Conservation (phyloP, 1,284 basidiomycete genomes). For the Sporisorium scitamineum region DNA sequence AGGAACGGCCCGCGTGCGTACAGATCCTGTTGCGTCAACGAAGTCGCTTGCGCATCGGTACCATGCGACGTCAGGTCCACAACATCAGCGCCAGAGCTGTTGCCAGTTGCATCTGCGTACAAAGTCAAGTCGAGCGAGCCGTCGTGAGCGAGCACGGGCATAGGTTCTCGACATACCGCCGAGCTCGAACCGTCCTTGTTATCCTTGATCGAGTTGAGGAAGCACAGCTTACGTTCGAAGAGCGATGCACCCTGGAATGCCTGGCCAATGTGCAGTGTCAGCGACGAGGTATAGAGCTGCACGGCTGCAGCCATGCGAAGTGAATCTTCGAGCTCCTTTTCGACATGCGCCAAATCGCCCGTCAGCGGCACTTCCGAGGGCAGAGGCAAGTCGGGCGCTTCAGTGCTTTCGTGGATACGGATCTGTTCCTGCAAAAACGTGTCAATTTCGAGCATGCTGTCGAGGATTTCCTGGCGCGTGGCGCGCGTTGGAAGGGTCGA, state of each 20-base stretch:
- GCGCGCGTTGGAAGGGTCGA: conserved; percentile 48
- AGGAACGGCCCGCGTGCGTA: conserved; percentile 62
- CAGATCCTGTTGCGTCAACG: conserved; percentile 50
- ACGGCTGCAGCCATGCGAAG: conserved; percentile 56
- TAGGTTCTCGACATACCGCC: conserved; percentile 56
- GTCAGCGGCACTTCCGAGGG: conserved; percentile 35
- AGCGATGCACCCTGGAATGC: conserved; percentile 64
- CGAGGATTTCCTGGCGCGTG: conserved; percentile 54
- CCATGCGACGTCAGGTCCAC: conserved; percentile 17
- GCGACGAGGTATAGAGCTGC: conserved; percentile 62
- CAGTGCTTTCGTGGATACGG: conserved; percentile 34
- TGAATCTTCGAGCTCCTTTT: conserved; percentile 59
- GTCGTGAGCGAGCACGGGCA: conserved; percentile 45
- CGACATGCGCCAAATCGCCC: conserved; percentile 37
- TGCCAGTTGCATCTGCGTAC: conserved; percentile 15
- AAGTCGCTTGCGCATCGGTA: conserved; percentile 6
- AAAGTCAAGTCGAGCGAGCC: conserved; percentile 18
- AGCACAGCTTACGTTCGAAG: conserved; percentile 65
- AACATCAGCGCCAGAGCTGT: conserved; percentile 4
- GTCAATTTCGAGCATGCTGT: conserved; percentile 63
- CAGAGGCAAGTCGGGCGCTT: conserved; percentile 35
- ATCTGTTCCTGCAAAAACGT: conserved; percentile 59
- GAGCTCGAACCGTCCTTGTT: conserved; percentile 36
- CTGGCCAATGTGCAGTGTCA: conserved; percentile 63
- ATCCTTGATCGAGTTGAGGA: conserved; percentile 62